phyloP scores from a whole-genome alignment of 306 rosid genomes.

The Vigna nakashimae region DNA sequence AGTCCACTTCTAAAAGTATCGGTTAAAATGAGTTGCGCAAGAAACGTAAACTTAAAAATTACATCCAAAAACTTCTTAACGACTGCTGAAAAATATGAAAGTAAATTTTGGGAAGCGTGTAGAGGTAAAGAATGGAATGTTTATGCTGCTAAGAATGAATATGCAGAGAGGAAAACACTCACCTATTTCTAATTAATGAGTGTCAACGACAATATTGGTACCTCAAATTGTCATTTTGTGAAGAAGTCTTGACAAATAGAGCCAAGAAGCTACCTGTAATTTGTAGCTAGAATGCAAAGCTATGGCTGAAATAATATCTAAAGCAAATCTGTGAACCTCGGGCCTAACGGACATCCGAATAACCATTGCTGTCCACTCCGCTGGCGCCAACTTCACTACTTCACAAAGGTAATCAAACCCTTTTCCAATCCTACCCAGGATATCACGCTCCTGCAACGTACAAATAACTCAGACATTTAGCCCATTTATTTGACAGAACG shows the following conservation, averaged over 20 bases:
- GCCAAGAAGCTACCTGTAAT: constrained; percentile 66
- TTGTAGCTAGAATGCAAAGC: constrained; percentile 58
- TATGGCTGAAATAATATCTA: constrained; percentile 70
- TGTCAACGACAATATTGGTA: constrained; percentile 40
- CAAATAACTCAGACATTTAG: constrained; percentile 21
- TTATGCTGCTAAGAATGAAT: constrained; percentile 15
- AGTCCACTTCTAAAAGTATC: too few species aligned
- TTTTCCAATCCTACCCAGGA: constrained; percentile 62
- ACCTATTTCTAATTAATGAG: constrained; percentile 33
- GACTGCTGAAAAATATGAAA: not conserved
- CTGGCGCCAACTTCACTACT: constrained; percentile 83
- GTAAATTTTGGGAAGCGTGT: constrained; percentile 8
- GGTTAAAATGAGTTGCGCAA: too few species aligned
- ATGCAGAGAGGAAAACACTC: constrained; percentile 6
- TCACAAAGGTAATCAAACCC: constrained; percentile 64
- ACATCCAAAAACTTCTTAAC: constrained; percentile 17
- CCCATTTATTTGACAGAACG: not conserved
- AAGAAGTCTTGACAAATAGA: constrained; percentile 72
- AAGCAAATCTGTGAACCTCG: constrained; percentile 75
- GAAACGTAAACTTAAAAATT: not conserved
- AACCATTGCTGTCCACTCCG: constrained; percentile 83
- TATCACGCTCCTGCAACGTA: constrained; percentile 64
- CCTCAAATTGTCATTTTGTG: constrained; percentile 54
- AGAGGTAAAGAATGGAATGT: constrained; percentile 28
- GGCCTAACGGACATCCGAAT: constrained; percentile 74